Conservation (phyloP, 495 filamentous ascomycete species). For the Penicillium dipodomyicola region DNA sequence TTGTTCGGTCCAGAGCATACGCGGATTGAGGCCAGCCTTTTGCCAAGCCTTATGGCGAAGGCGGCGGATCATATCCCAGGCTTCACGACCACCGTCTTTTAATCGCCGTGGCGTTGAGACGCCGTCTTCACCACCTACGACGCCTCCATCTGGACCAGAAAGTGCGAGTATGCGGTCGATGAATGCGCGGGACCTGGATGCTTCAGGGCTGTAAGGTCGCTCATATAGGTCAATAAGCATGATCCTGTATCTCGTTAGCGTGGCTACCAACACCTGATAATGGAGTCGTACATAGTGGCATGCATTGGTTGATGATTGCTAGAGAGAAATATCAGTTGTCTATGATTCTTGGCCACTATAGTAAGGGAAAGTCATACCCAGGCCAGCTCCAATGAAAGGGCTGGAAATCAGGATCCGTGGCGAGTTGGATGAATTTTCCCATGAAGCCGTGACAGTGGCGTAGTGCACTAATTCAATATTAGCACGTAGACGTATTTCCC, state of each 20-base stretch:
- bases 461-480: slow-evolving; percentile 41
- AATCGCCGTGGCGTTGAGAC: slow-evolving; percentile 47
- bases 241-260: slow-evolving; percentile 33
- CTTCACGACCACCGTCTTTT: slow-evolving; percentile 53
- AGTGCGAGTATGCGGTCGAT: slow-evolving; percentile 54
- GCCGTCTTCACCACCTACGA: slow-evolving; percentile 51
- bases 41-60: slow-evolving; percentile 53
- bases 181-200: slow-evolving; percentile 46
- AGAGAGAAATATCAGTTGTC: slow-evolving; percentile 7
- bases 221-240: slow-evolving; percentile 58
- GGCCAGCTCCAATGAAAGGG: slow-evolving; percentile 61
- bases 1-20: slow-evolving; percentile 48
- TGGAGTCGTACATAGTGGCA: slow-evolving; percentile 43
- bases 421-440: slow-evolving; percentile 53
- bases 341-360: background rate
- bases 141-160: slow-evolving; percentile 52
- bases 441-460: slow-evolving; percentile 56
- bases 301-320: slow-evolving; percentile 57
- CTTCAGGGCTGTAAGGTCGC: slow-evolving; percentile 48
- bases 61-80: slow-evolving; percentile 54
- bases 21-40: slow-evolving; percentile 46
- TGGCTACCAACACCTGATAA: background rate
- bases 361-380: slow-evolving; percentile 26
- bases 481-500: background rate
- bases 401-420: slow-evolving; percentile 52